phyloP scores from a whole-genome alignment of 495 filamentous ascomycete species.

The Podospora appendiculata region DNA sequence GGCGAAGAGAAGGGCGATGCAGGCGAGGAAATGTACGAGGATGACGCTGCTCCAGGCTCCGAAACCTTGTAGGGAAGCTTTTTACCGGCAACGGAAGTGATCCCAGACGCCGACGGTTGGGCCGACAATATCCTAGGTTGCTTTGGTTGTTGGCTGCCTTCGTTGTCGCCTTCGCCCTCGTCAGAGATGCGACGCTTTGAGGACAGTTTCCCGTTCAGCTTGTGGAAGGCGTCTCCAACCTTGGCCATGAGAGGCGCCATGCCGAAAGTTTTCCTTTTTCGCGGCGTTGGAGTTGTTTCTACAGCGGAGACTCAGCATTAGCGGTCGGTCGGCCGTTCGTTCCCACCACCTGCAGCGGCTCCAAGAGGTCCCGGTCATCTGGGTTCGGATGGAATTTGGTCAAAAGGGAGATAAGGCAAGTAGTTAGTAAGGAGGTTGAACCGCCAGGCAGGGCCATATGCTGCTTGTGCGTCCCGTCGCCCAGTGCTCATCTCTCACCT shows the following conservation, averaged over 20 bases:
- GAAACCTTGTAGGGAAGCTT: too few relatives aligned
- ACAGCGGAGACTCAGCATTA: not conserved
- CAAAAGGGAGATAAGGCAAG: too few relatives aligned
- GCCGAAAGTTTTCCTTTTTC: not conserved
- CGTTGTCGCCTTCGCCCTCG: slow-evolving; percentile 2
- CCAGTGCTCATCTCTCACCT: not conserved
- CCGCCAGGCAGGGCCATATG: too few relatives aligned
- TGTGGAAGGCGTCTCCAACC: slow-evolving; percentile 5
- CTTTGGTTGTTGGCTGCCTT: slow-evolving; percentile 3
- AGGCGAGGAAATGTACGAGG: too few relatives aligned
- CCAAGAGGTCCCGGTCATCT: too few relatives aligned
- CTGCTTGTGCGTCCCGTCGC: too few relatives aligned
- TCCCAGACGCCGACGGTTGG: not conserved
- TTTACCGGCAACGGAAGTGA: too few relatives aligned
- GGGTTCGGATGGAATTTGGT: too few relatives aligned
- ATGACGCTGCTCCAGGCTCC: too few relatives aligned
- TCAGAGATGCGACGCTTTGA: slow-evolving; percentile 10
- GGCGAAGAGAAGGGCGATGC: too few relatives aligned
- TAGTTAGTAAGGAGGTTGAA: too few relatives aligned
- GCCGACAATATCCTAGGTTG: slow-evolving; percentile 3
- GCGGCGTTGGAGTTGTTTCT: not conserved
- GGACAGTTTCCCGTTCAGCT: slow-evolving; percentile 7
- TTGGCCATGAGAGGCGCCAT: slow-evolving; percentile 10
- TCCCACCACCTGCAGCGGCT: too few relatives aligned
- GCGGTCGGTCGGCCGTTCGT: not conserved